Evolutionary conservation across 2,329 filamentous ascomycete species (phyloP), one percentile per base, ranked within the genome.

Genomic region (Curvularia eragrostidis): DNA sequence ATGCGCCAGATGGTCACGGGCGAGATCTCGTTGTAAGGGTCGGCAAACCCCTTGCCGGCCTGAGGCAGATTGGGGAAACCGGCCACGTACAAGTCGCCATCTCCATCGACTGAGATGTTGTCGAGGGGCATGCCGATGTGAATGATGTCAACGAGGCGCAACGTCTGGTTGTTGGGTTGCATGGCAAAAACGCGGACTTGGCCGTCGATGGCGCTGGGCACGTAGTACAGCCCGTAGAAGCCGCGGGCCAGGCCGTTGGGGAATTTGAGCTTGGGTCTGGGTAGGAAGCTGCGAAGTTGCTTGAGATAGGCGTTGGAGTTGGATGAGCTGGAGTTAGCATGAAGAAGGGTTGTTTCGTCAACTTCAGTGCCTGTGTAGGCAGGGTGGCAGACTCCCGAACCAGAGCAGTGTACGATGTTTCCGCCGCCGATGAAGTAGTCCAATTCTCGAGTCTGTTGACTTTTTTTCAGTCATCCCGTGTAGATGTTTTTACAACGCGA

Each of bases 351-450:
- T 2, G 41, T 6, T 21, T 58, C 48, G n/a, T 54, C 55, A 10
- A 54, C 26, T 23, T 65, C 64, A 13, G 51, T 30, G 38, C 61
- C 61, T 4, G 48, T 51, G 18, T 62, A 62, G 1, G 66, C 65
- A 3, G 55, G 5, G 26, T 70, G 61, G 44, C 71, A 74, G 1
- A 58, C 42, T 1, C 66, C 66, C 0, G 54, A 36, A 13, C 51
- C 36, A 2, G 60, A 42, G 56, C 71, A 74, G 52, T 68, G 70
- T 3, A 64, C 67, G 0, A 74, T 59, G 23, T 66, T 71, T 12
- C 69, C 71, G 3, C 71, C 71, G 12, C 71, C 70, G 18, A 73
- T 58, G 24, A 72, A 38, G 23, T 54, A 54, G 39, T 73, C 70
- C 2, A 74, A 58, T 30, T 60, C 23, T 10, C 48, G 64, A 12